phyloP scores from a whole-genome alignment of 495 filamentous ascomycete genomes.

The Aspergillus biplanus region DNA sequence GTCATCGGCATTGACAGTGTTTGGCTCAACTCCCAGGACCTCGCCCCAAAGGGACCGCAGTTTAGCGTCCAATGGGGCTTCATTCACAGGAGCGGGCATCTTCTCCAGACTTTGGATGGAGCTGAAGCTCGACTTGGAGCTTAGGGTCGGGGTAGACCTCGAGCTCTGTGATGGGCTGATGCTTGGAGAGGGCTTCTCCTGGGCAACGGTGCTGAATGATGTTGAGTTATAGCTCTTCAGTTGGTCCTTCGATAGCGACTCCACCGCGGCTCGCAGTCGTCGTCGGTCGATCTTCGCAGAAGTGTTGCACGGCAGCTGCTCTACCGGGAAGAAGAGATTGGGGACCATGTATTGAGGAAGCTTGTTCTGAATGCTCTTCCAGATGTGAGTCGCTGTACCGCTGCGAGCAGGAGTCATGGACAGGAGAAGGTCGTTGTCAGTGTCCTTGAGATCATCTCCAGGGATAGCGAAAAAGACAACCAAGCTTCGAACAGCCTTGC shows the following conservation, averaged over 20 bases:
- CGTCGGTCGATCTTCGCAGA: slow-evolving; percentile 68
- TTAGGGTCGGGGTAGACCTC: slow-evolving; percentile 28
- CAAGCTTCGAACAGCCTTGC: slow-evolving; percentile 40
- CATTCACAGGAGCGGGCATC: slow-evolving; percentile 20
- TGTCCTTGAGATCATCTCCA: slow-evolving; percentile 20
- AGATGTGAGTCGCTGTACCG: slow-evolving; percentile 39
- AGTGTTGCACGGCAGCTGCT: slow-evolving; percentile 55
- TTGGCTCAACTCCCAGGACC: slow-evolving; percentile 1
- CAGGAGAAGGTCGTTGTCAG: not conserved
- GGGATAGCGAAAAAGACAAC: slow-evolving; percentile 48
- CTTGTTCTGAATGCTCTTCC: slow-evolving; percentile 36
- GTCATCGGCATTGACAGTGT: slow-evolving; percentile 42
- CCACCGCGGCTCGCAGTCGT: slow-evolving; percentile 48
- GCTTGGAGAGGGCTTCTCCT: not conserved
- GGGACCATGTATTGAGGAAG: slow-evolving; percentile 64
- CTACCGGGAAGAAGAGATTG: slow-evolving; percentile 61
- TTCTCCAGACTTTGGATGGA: not conserved
- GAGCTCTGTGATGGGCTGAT: not conserved
- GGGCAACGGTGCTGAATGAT: not conserved
- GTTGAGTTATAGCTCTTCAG: slow-evolving; percentile 39
- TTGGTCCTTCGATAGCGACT: slow-evolving; percentile 43
- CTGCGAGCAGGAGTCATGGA: not conserved
- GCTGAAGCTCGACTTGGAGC: slow-evolving; percentile 22
- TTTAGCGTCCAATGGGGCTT: slow-evolving; percentile 35
- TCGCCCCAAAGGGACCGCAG: slow-evolving; percentile 34